Base-by-base conservation (phyloP, 768 basidiomycete species). In the Suillus americanus region DNA sequence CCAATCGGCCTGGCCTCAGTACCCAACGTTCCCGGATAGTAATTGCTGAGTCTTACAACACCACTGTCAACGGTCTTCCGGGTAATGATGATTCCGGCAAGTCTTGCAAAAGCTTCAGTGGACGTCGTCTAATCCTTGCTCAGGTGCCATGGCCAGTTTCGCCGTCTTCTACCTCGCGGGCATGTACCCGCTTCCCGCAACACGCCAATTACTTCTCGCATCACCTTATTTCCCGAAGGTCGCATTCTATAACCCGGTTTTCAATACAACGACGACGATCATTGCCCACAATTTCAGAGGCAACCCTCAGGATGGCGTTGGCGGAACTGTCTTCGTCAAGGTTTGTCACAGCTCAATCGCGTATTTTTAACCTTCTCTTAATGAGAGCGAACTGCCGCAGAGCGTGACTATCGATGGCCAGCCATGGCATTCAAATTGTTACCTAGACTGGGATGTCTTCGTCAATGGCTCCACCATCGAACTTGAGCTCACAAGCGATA, bases 381-480 rank as follows among this genome's bases (percentile, higher is more conserved):
- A 9, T 40, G 16, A 14, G 30, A 62, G 20, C 6, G 23, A 50
- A 18, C 13, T 35, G 10, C 10, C 38, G 33, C 65, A 88, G 87
- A 84, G 79, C 68, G 86, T 88, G 9, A 81, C 78, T 13, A 82
- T 88, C 33, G 81, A 89, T 65, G 86, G 86, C 5, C 71, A 79
- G 63, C 77, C 80, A 13, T 88, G 85, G 79, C 82, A 85, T 65
- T 87, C 87, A 3, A 88, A 82, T 69, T 89, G 88, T 64, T 89
- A 82, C 69, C 74, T 89, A 55, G 86, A 88, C 37, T 89, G 86
- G 86, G 85, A 86, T 59, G 82, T 84, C n/a, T 89, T 88, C 67
- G 77, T 76, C 28, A 75, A 70, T 4, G 86, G 86, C 9, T 80
- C 85, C 2, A 73, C 81, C 30, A 79, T 89, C 40, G 86, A 86